phyloP scores from a whole-genome alignment of 495 filamentous ascomycete species.

The Tuber melanosporum region DNA sequence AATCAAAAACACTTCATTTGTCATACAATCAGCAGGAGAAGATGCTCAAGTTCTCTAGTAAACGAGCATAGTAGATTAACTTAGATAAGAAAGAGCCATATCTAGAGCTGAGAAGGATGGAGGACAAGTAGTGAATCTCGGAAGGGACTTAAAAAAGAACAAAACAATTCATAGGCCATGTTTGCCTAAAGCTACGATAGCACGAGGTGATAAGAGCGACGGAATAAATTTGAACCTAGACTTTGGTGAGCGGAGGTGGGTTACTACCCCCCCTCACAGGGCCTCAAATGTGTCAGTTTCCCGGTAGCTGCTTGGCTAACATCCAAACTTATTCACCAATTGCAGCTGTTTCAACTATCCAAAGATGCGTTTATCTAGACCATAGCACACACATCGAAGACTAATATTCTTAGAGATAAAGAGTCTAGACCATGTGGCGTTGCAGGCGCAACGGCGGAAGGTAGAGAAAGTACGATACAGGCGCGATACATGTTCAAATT shows the following conservation, averaged over 20 bases:
- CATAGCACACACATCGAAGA: neutral
- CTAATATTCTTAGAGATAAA: neutral
- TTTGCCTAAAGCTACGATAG: neutral
- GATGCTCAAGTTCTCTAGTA: neutral
- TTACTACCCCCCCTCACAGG: neutral
- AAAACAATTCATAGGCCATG: neutral
- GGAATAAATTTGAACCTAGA: neutral
- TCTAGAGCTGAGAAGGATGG: neutral
- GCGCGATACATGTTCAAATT: neutral
- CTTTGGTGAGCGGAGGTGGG: neutral
- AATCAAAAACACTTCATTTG: neutral
- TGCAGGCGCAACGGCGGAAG: neutral
- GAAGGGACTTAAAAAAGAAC: neutral
- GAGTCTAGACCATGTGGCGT: neutral
- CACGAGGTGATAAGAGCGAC: neutral
- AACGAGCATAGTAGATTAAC: neutral
- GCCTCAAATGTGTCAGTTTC: neutral
- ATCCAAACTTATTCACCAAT: neutral
- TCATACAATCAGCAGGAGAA: neutral
- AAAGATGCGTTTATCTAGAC: neutral
- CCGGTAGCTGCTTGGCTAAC: neutral
- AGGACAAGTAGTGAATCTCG: neutral
- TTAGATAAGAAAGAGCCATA: neutral
- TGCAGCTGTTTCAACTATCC: neutral
- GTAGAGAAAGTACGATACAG: neutral